phyloP scores from a whole-genome alignment of 345 rosid genomes.

The Sapria himalayana region DNA sequence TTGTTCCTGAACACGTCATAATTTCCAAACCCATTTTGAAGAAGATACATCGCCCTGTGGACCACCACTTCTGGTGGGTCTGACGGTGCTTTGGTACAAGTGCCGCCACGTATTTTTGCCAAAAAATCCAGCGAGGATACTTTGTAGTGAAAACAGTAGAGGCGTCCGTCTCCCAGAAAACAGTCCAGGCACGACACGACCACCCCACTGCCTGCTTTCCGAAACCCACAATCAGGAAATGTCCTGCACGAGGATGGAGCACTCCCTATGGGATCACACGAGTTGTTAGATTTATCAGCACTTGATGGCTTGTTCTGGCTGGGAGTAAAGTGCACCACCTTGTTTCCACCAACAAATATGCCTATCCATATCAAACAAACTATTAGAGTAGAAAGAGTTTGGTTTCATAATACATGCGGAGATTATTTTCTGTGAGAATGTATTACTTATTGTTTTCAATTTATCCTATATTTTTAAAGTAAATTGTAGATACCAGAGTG shows the following conservation, averaged over 20 bases:
- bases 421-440: too few relatives aligned
- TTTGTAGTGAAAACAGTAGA: constrained; percentile 61
- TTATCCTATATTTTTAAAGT: too few relatives aligned
- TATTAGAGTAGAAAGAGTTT: too few relatives aligned
- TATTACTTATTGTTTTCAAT: too few relatives aligned
- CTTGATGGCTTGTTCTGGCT: constrained; percentile 22
- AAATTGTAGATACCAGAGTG: too few relatives aligned
- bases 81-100: constrained; percentile 65
- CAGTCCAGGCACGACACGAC: constrained; percentile 83
- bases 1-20: constrained; percentile 69
- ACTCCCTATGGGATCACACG: constrained; percentile 17
- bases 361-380: too few relatives aligned
- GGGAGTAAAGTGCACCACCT: constrained; percentile 91
- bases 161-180: constrained; percentile 55
- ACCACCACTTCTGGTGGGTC: constrained; percentile 44
- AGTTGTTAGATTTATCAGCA: constrained; percentile 17
- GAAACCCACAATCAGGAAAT: constrained; percentile 85
- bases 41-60: constrained; percentile 86
- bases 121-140: constrained; percentile 51
- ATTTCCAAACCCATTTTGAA: constrained; percentile 90
- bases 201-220: constrained; percentile 59
- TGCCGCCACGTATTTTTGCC: constrained; percentile 68
- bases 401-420: too few relatives aligned
- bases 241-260: constrained; percentile 32
- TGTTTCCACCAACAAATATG: constrained; percentile 91